Evolutionary conservation across 768 basidiomycete genomes (phyloP).

Genomic region (Podaxis sp.): DNA sequence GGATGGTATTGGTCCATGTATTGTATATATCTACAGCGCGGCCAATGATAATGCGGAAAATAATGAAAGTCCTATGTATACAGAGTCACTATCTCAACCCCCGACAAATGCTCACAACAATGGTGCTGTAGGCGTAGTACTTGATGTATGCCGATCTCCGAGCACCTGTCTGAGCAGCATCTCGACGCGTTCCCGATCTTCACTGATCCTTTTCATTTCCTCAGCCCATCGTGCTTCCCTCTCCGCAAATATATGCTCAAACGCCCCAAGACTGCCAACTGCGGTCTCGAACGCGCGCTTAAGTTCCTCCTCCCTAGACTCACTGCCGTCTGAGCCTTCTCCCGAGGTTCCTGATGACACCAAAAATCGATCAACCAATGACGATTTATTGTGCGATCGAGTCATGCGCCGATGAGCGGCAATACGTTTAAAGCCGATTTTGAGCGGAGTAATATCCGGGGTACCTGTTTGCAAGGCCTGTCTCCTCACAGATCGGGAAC

Average conservation of each 20-base stretch:
- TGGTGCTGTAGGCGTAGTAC: background rate
- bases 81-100: background rate
- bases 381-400: conserved; percentile 38
- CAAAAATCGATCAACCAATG: conserved; percentile 50
- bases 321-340: conserved; percentile 57
- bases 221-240: conserved; percentile 69
- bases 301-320: conserved; percentile 61
- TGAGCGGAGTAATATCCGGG: conserved; percentile 50
- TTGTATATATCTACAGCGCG: background rate
- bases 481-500: conserved; percentile 69
- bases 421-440: conserved; percentile 57
- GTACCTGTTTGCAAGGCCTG: conserved; percentile 47
- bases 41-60: conserved; percentile 10
- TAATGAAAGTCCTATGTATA: background rate
- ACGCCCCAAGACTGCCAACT: conserved; percentile 60
- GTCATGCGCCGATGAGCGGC: conserved; percentile 53
- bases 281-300: conserved; percentile 69
- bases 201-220: conserved; percentile 63
- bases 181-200: conserved; percentile 69
- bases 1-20: background rate
- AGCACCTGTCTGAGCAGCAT: conserved; percentile 66
- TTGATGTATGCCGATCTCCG: conserved; percentile 28
- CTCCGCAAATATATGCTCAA: conserved; percentile 67
- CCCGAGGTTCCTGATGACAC: conserved; percentile 41
- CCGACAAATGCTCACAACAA: background rate